Conservation (phyloP, 208 protist species). For the Naegleria fowleri region DNA sequence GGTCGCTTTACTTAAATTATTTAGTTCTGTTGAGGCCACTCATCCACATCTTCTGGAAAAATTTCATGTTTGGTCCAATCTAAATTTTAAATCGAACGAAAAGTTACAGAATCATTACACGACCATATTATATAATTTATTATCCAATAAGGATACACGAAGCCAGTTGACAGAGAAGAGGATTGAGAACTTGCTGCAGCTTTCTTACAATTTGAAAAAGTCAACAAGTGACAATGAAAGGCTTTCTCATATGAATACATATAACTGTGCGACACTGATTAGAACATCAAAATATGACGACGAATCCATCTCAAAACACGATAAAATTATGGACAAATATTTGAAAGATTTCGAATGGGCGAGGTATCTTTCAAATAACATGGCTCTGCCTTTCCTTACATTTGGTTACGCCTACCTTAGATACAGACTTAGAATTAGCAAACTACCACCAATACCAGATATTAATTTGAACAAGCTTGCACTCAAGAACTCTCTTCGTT, state of each 20-base stretch:
- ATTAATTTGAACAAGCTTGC: not conserved
- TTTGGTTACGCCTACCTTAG: not conserved
- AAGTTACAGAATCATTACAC: not conserved
- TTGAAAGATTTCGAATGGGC: not conserved
- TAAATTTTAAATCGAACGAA: not conserved
- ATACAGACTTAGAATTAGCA: not conserved
- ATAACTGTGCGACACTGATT: too few species aligned
- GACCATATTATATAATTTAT: not conserved
- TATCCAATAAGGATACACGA: not conserved
- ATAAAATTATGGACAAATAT: not conserved
- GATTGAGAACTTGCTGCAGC: not conserved
- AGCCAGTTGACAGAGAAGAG: not conserved
- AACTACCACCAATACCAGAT: not conserved
- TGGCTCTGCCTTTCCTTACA: not conserved
- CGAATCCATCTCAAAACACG: too few species aligned
- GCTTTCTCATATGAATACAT: too few species aligned
- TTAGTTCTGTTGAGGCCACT: not conserved
- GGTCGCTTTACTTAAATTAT: not conserved
- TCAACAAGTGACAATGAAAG: not conserved
- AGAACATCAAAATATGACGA: too few species aligned
- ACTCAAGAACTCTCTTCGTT: not conserved
- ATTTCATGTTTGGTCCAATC: not conserved
- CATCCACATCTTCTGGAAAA: not conserved
- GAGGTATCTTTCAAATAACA: not conserved
- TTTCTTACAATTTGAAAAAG: not conserved